phyloP scores from a whole-genome alignment of 1,139 yeast genomes.

The Yamadazyma diospyri region DNA sequence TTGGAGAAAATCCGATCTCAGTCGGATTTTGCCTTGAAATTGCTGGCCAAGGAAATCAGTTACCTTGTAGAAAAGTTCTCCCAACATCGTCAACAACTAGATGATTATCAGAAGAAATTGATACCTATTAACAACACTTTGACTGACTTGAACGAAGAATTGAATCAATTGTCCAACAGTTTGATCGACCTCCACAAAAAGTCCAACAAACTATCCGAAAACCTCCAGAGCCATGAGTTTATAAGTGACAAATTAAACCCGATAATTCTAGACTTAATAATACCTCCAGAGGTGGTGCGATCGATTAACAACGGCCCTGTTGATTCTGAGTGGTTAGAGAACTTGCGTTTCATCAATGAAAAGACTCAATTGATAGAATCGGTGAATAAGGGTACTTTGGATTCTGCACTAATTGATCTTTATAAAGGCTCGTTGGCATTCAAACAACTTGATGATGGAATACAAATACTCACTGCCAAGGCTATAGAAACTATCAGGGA shows the following conservation, averaged over 20 bases:
- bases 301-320: slow-evolving; percentile 47
- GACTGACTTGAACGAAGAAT: slow-evolving; percentile 51
- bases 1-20: slow-evolving; percentile 20
- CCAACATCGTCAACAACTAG: slow-evolving; percentile 33
- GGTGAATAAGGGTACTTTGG: slow-evolving; percentile 16
- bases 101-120: slow-evolving; percentile 32
- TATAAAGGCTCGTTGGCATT: slow-evolving; percentile 34
- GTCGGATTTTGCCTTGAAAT: slow-evolving; percentile 2
- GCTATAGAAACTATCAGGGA: slow-evolving; percentile 75
- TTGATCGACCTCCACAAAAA: slow-evolving; percentile 58
- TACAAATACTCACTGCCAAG: slow-evolving; percentile 45
- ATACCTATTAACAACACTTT: slow-evolving; percentile 40
- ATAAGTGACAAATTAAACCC: slow-evolving; percentile 65
- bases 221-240: slow-evolving; percentile 48
- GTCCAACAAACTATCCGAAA: slow-evolving; percentile 29
- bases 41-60: slow-evolving; percentile 10
- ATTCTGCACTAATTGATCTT: slow-evolving; percentile 11
- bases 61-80: slow-evolving; percentile 20
- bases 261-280: slow-evolving; percentile 64
- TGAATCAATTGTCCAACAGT: slow-evolving; percentile 57
- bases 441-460: slow-evolving; percentile 31
- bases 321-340: slow-evolving; percentile 54
- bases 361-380: slow-evolving; percentile 47
- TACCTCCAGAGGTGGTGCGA: slow-evolving; percentile 65
- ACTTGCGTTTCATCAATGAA: slow-evolving; percentile 53